Evolutionary conservation across 192 early-diverging fungal genomes (phyloP), one percentile per base, ranked within the genome.

Genomic region (Radiomyces spectabilis): DNA sequence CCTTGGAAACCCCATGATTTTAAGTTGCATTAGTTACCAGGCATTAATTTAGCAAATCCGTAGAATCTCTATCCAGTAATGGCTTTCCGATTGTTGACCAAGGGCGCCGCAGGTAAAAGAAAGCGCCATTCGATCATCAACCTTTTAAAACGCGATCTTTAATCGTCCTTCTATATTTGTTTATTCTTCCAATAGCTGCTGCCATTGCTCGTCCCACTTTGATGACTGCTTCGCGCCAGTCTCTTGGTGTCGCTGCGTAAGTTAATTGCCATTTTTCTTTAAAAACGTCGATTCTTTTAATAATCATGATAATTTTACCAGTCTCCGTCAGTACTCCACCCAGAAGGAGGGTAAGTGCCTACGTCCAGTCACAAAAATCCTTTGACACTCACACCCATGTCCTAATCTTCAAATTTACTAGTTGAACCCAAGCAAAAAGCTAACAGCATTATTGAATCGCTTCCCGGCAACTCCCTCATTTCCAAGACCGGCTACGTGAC

Each of bases 401-500:
- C 16, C 1, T 57, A 38, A 47, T 15, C 30, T 32, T 41, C 35
- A 51, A 65, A 66, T 63, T 65, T 57, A 61, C 57, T 59, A 55
- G 69, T 73, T 43, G 78, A 82, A 10, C 88, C 91, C 22, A 83
- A 82, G 61, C 69, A 82, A 57, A 87, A 87, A 74, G 93, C 93
- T 43, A 73, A 81, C 72, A 88, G 87, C 75, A 84, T 98, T 57
- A 85, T 98, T 67, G 90, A 94, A 59, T 69, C 88, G 29, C 88
- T 96, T 59, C 95, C 95, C 47, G 95, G 95, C 19, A 83, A 92
- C 59, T 85, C 82, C 51, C 65, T 91, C 34, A 79, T 87, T 53
- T 80, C 88, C 62, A 98, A 98, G 80, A 87, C 95, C 27, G 83
- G 82, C 35, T 91, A 85, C 66, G 79, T 96, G 60, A 88, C 93